Percentiles rank a stretch among this genome's conserved stretches.
These are phyloP conservation scores for Avena eriantha DNA, from an alignment of 176 grass and related monocot species.

Conservation along the genomic window DNA sequence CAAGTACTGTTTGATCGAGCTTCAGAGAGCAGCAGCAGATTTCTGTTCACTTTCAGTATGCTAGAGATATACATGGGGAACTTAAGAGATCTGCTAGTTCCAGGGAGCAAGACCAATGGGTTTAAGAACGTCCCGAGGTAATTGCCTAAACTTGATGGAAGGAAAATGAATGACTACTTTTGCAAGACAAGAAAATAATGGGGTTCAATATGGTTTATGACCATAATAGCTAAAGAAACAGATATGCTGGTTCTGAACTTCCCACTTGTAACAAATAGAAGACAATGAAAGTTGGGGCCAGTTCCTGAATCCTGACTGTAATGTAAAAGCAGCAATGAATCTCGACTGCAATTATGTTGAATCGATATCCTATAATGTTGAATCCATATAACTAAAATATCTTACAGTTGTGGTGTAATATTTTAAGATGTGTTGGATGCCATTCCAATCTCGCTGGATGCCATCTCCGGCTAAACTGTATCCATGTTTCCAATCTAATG, in stretches of 20 bases:
- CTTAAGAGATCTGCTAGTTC: conserved; percentile 81
- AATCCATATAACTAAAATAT: conserved; percentile 28
- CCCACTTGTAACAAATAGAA: not conserved
- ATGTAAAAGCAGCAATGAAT: not conserved
- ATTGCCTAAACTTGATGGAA: conserved; percentile 39
- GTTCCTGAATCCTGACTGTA: conserved; percentile 1
- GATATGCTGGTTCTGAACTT: not conserved
- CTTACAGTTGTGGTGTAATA: not conserved
- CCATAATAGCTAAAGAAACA: not conserved
- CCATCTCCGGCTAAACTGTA: conserved; percentile 8
- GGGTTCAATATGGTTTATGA: conserved; percentile 15
- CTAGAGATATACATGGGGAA: conserved; percentile 98
- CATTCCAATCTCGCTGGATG: conserved; percentile 10
- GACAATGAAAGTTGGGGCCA: conserved; percentile 4
- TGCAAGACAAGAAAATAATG: conserved; percentile 11
- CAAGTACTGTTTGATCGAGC: conserved; percentile 72
- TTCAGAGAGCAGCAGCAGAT: conserved; percentile 67
- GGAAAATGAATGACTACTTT: conserved; percentile 12
- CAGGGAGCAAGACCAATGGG: conserved; percentile 48
- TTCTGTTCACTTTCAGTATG: conserved; percentile 96
- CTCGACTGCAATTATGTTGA: not conserved
- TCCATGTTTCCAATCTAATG: conserved; percentile 22
- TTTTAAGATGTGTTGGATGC: not conserved
- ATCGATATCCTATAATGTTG: conserved; percentile 1
- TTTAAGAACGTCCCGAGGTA: conserved; percentile 77